A percentile compares a stretch with the other conserved stretches of the same genome.
phyloP scores from a whole-genome alignment of 2,329 filamentous ascomycete genomes.

The Bipolaris sorokiniana region DNA sequence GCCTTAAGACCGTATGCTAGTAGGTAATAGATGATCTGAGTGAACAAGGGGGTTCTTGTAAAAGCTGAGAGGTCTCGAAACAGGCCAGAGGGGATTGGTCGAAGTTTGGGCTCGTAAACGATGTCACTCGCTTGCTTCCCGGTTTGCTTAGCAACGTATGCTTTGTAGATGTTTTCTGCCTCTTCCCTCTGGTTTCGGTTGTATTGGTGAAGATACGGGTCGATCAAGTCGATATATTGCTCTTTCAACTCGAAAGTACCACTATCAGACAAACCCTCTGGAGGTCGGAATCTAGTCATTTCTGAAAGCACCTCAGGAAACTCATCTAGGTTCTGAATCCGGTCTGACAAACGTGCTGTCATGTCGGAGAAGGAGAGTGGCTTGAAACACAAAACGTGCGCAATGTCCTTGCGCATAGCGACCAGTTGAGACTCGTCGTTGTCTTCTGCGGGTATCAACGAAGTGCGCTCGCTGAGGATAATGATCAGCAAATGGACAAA shows the following conservation, averaged over 20 bases:
- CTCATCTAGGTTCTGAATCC: constrained; percentile 85
- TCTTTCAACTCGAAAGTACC: constrained; percentile 93
- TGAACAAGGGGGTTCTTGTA: constrained; percentile 83
- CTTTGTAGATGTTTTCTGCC: constrained; percentile 86
- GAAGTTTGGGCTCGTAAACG: constrained; percentile 87
- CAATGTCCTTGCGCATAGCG: constrained; percentile 85
- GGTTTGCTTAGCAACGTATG: constrained; percentile 84
- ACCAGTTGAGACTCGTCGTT: constrained; percentile 69
- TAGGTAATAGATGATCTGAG: constrained; percentile 87
- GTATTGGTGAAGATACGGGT: constrained; percentile 95
- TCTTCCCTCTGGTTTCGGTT: constrained; percentile 97
- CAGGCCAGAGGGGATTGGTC: constrained; percentile 74
- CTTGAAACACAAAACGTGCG: constrained; percentile 94
- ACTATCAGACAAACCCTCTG: constrained; percentile 89
- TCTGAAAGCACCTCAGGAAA: constrained; percentile 84
- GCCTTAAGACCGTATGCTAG: constrained; percentile 80
- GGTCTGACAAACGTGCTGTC: constrained; percentile 82
- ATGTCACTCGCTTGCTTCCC: constrained; percentile 82
- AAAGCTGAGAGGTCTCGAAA: constrained; percentile 80
- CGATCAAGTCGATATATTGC: constrained; percentile 83
- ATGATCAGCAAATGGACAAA: constrained; percentile 94
- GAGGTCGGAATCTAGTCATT: constrained; percentile 86
- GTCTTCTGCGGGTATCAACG: constrained; percentile 72
- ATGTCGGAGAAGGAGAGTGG: constrained; percentile 94
- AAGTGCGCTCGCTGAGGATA: constrained; percentile 84